A percentile compares a stretch with the other conserved stretches of the same genome.
Conservation (phyloP, 331 rosid genomes). For the Malus hybrid region DNA sequence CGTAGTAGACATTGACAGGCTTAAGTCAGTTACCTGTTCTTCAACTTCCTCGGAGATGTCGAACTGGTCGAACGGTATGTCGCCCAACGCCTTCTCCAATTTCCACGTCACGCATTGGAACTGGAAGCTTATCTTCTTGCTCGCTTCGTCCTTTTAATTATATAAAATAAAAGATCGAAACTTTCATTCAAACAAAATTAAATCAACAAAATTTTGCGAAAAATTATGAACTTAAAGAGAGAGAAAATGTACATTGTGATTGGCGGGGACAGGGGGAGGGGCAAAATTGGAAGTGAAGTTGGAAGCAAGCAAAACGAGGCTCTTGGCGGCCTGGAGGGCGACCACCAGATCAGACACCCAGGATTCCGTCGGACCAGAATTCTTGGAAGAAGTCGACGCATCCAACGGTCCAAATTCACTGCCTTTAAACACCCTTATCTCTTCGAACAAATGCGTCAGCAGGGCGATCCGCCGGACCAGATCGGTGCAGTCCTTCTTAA, state of each 20-base stretch:
- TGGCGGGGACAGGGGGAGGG: conserved; percentile 37
- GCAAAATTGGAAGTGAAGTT: conserved; percentile 38
- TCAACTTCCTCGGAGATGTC: conserved; percentile 88
- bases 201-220: conserved; percentile 12
- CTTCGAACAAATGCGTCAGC: conserved; percentile 75
- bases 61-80: conserved; percentile 53
- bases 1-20: not conserved
- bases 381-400: conserved; percentile 27
- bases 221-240: not conserved
- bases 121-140: conserved; percentile 55
- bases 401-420: conserved; percentile 4
- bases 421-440: conserved; percentile 47
- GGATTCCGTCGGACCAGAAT: conserved; percentile 14
- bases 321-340: conserved; percentile 66
- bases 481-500: conserved; percentile 84
- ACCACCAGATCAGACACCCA: conserved; percentile 64
- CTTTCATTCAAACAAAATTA: conserved; percentile 1
- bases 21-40: conserved; percentile 59
- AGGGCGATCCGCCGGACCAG: conserved; percentile 94
- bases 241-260: not conserved
- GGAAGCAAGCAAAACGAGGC: conserved; percentile 44
- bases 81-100: conserved; percentile 69
- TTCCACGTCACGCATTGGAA: conserved; percentile 87
- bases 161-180: conserved; percentile 25
- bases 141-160: conserved; percentile 55